Evolutionary conservation across 2,329 filamentous ascomycete species (phyloP), one percentile per base, ranked within the genome.

Genomic region (Fusarium pilosicola): DNA sequence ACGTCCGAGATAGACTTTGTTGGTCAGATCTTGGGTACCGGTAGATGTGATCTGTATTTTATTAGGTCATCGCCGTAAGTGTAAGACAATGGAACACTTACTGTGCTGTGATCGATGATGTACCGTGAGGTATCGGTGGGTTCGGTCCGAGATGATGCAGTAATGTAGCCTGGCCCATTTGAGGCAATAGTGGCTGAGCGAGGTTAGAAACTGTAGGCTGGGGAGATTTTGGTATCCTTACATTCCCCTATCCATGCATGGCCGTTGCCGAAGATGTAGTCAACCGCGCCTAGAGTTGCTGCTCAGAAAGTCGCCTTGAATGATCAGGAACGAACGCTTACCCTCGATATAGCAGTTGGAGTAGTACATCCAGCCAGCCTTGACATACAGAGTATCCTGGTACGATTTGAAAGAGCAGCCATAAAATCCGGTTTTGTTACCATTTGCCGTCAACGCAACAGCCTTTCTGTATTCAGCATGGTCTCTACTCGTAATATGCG

Each of bases 21-120:
- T 32, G 0, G 22, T 49, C 0, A 49, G 10, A n/a, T 49, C 28
- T 49, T 32, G 46, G 0, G 7, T n/a, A 3, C 15, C 22, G 0
- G 28, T 32, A 18, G 46, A n/a, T 6, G 28, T 49, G 7, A 49
- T 30, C 46, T 48, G 0, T 0, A 0, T 5, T 17, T 7, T 22
- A 0, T 48, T 5, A 30, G 0, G 5, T 2, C 8, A 8, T 14
- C 4, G 7, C 2, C 18, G 4, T 26, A 0, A 26, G 17, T 9
- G 1, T 12, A 5, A 5, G 17, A 1, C 7, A 8, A 13, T 9
- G 17, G 5, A 11, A 1, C 24, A 46, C 45, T 11, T 22, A 48
- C 45, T 0, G 45, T 49, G 46, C 28, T 32, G 46, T 32, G 46
- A 32, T 32, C 28, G 46, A 49, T 49, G 28, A 49, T 32, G 0